Percentiles rank a stretch among this genome's conserved stretches.
Evolutionary conservation across 495 filamentous ascomycete species (phyloP).

Genomic region (Lophium mytilinum): DNA sequence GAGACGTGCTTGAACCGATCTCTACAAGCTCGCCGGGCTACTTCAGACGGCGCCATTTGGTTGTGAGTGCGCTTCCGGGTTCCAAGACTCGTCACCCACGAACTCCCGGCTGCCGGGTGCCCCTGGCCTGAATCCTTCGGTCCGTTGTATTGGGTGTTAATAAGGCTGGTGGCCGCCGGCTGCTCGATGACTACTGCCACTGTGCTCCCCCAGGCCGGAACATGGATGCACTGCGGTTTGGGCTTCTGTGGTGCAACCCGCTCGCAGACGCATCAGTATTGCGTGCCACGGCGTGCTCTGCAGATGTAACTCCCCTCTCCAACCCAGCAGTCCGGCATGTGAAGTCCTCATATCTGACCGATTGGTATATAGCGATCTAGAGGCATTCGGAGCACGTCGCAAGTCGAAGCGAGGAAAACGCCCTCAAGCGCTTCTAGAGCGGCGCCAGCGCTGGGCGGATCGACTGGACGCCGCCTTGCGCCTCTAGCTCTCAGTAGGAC

Average conservation of each 20-base stretch:
- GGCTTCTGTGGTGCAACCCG: slow-evolving; percentile 19
- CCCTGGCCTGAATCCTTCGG: not conserved
- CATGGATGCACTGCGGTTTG: too few species aligned
- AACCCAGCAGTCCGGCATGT: slow-evolving; percentile 6
- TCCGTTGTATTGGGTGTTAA: not conserved
- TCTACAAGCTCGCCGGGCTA: not conserved
- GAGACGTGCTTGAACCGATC: slow-evolving; percentile 5
- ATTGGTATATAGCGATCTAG: too few species aligned
- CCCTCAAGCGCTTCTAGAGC: not conserved
- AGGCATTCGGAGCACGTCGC: too few species aligned
- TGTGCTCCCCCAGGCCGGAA: too few species aligned
- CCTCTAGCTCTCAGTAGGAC: not conserved
- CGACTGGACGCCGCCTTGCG: not conserved
- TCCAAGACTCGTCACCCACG: too few species aligned
- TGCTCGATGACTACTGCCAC: too few species aligned
- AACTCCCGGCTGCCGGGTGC: too few species aligned
- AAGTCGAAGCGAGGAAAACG: too few species aligned
- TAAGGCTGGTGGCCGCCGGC: not conserved
- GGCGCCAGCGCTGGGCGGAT: not conserved
- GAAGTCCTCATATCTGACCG: not conserved
- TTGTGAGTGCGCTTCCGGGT: not conserved
- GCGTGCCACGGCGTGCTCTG: slow-evolving; percentile 12
- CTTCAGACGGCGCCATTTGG: not conserved
- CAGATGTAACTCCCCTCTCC: slow-evolving; percentile 22
- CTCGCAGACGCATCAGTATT: slow-evolving; percentile 14